A percentile compares a stretch with the other conserved stretches of the same genome.
These are phyloP conservation scores for Jacaranda mimosifolia DNA, from an alignment of 257 asterid species.

Conservation along the genomic window DNA sequence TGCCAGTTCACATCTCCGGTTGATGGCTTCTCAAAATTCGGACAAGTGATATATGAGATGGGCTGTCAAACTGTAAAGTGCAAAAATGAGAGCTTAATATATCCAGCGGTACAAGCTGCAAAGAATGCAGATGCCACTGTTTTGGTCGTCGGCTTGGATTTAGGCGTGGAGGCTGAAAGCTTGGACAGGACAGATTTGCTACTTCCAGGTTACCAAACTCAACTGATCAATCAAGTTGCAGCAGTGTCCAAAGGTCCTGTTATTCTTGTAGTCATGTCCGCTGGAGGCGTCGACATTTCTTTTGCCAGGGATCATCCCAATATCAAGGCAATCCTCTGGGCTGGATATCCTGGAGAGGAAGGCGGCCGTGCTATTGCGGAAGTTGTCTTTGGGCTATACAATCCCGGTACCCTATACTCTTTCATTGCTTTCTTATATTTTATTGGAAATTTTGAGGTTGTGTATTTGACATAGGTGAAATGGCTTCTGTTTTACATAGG, in stretches of 20 bases:
- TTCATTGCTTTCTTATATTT: background rate
- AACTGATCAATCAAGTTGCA: conserved; percentile 47
- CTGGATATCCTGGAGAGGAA: conserved; percentile 60
- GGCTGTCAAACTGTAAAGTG: conserved; percentile 55
- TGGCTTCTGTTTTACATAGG: conserved; percentile 23
- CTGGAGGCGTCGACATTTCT: conserved; percentile 53
- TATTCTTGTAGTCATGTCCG: conserved; percentile 53
- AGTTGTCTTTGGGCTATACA: conserved; percentile 53
- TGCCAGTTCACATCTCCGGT: conserved; percentile 48
- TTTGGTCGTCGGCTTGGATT: conserved; percentile 48
- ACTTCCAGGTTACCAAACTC: conserved; percentile 54
- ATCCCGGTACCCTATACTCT: conserved; percentile 42
- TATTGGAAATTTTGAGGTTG: too few relatives aligned
- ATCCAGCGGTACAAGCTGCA: conserved; percentile 50
- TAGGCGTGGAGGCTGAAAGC: conserved; percentile 47
- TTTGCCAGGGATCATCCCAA: conserved; percentile 43
- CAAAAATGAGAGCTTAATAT: conserved; percentile 29
- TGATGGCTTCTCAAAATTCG: conserved; percentile 35
- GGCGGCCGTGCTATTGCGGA: conserved; percentile 61
- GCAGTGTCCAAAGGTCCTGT: conserved; percentile 47
- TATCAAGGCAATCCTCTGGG: conserved; percentile 52
- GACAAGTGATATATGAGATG: conserved; percentile 26
- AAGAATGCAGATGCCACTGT: conserved; percentile 48
- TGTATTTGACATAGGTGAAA: too few relatives aligned
- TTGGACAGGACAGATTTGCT: conserved; percentile 32